These are phyloP conservation scores for Durusdinium trenchii DNA, from an alignment of 73 alveolate genomes.

Conservation along the genomic window DNA sequence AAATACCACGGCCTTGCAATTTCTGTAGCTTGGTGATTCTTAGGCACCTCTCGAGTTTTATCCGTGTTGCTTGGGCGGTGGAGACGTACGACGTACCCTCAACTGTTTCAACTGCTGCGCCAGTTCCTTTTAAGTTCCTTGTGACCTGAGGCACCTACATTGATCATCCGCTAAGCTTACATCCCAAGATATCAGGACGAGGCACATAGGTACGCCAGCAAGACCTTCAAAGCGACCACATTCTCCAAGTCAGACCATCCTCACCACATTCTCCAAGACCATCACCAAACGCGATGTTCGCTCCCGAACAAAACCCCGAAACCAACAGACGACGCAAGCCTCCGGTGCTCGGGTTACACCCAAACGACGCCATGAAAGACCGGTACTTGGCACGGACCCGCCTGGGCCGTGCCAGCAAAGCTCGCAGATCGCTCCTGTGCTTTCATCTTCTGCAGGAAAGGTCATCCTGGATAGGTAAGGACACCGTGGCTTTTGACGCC, in stretches of 20 bases:
- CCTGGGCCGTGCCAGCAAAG: constrained; percentile 93
- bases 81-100: too few species aligned
- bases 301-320: background rate
- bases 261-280: background rate
- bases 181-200: too few species aligned
- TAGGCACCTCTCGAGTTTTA: too few species aligned
- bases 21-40: too few species aligned
- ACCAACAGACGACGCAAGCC: too few species aligned
- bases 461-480: constrained; percentile 10
- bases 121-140: too few species aligned
- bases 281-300: background rate
- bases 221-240: constrained; percentile 51
- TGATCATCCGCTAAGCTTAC: background rate
- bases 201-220: constrained; percentile 70
- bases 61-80: too few species aligned
- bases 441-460: constrained; percentile 84
- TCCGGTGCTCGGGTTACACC: too few species aligned
- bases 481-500: too few species aligned
- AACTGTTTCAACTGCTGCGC: too few species aligned
- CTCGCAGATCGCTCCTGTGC: constrained; percentile 80
- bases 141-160: background rate
- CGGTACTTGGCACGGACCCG: background rate
- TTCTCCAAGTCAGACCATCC: constrained; percentile 82
- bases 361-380: background rate
- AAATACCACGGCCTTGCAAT: too few species aligned